Evolutionary conservation across 108 stramenopile genomes (phyloP).

Genomic region (Discostella stelligeroides): DNA sequence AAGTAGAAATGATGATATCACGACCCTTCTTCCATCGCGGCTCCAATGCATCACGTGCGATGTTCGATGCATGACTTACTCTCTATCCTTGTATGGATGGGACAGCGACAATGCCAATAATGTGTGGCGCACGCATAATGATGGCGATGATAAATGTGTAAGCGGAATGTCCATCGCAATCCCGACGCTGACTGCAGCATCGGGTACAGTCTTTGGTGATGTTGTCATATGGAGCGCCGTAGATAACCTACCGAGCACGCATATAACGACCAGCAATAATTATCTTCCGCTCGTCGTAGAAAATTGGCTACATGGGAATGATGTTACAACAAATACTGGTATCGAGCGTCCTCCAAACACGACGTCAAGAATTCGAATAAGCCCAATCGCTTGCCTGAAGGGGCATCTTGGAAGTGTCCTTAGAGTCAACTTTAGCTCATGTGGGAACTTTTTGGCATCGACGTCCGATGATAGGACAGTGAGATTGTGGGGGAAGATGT

Average conservation of each 20-base stretch:
- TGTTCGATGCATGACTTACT: slow-evolving; percentile 61
- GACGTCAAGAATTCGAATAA: slow-evolving; percentile 1
- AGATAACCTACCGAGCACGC: background rate
- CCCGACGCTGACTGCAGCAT: slow-evolving; percentile 34
- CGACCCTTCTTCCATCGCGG: slow-evolving; percentile 9
- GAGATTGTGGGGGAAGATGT: slow-evolving; percentile 53
- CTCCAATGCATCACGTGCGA: slow-evolving; percentile 42
- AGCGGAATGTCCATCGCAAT: background rate
- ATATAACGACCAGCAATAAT: slow-evolving; percentile 2
- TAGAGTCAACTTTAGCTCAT: slow-evolving; percentile 46
- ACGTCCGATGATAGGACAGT: slow-evolving; percentile 84
- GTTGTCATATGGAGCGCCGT: slow-evolving; percentile 52
- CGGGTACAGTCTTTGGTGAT: slow-evolving; percentile 69
- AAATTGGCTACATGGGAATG: slow-evolving; percentile 18
- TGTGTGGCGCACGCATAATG: slow-evolving; percentile 2
- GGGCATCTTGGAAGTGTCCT: slow-evolving; percentile 74
- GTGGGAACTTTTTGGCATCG: slow-evolving; percentile 55
- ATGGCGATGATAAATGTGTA: slow-evolving; percentile 11
- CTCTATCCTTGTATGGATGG: slow-evolving; percentile 42
- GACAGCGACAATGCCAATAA: background rate
- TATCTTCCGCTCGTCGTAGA: slow-evolving; percentile 26
- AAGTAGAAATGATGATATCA: background rate
- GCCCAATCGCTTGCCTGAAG: slow-evolving; percentile 38
- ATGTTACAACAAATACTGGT: background rate
- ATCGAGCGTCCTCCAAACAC: background rate